Conservation (phyloP, 148 eudicot genomes). For the Diospyros lotus region DNA sequence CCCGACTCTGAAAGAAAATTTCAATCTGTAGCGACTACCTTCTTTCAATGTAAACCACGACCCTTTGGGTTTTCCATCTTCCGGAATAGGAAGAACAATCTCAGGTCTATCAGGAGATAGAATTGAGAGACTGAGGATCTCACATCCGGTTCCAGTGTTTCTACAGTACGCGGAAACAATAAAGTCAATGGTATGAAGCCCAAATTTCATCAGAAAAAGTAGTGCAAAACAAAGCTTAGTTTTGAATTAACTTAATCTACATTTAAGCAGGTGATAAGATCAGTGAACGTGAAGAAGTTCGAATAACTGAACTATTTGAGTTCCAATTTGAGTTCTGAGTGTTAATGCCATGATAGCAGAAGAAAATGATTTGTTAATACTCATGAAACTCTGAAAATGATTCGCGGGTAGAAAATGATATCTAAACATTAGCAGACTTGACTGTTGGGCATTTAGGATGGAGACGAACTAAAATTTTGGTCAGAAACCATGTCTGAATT, state of each 20-base stretch:
- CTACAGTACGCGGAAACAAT: slow-evolving; percentile 27
- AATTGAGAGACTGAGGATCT: slow-evolving; percentile 55
- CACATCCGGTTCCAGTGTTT: slow-evolving; percentile 62
- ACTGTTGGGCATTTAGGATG: neutral
- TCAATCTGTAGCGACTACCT: slow-evolving; percentile 59
- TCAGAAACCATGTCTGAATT: neutral
- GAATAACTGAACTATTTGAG: no score
- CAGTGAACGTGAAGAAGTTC: neutral
- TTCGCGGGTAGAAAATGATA: neutral
- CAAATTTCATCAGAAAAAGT: neutral
- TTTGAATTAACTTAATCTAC: neutral
- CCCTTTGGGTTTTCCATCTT: slow-evolving; percentile 59
- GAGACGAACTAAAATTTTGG: neutral
- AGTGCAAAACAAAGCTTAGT: neutral
- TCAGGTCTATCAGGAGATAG: slow-evolving; percentile 54
- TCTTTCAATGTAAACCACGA: slow-evolving; percentile 70
- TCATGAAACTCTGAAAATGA: neutral
- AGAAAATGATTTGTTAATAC: neutral
- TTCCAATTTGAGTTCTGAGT: no score
- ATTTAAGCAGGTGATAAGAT: neutral
- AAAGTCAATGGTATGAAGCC: neutral
- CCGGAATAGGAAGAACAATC: slow-evolving; percentile 55
- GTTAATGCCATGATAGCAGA: neutral
- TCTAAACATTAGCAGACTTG: neutral
- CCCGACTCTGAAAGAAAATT: slow-evolving; percentile 54